Base-by-base conservation (phyloP, 1,284 basidiomycete genomes). In the Erythrobasidium hasegawianum region DNA sequence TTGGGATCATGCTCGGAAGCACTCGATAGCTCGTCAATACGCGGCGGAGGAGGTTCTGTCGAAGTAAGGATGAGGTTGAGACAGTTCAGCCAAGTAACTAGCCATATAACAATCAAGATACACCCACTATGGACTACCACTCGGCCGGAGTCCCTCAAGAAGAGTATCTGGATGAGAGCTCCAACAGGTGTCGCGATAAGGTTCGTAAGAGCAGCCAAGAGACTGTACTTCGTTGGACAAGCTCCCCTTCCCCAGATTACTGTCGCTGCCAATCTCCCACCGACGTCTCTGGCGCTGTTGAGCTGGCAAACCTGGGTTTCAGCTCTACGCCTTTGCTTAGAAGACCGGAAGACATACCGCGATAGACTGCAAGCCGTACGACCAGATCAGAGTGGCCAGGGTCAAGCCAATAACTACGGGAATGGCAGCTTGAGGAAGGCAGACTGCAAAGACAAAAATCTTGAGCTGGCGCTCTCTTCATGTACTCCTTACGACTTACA, bases 251-350 rank as follows among this genome's bases (percentile, higher is more conserved):
- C 65, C 27, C 45, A 70, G 13, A 57, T 56, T 55, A 52, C 26
- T 1, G 52, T 49, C 45, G 62, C 61, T 8, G 66, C 72, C 13
- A 72, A 58, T 9, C 71, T 64, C 8, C 71, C 71, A 13, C 70
- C 70, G 2, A 73, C 18, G 13, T 73, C 72, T 22, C 71, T 67
- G 38, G 71, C 69, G 18, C 62, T 72, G 68, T 67, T 69, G 26
- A 69, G 64, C 59, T 60, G 58, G 11, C 41, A 20, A 39, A 13
- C 2, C 22, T 16, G 11, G 43, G 4, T n/a, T 26, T 16, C 10
- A 47, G 16, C 43, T n/a, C n/a, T n/a, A n/a, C n/a, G n/a, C n/a
- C n/a, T n/a, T n/a, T n/a, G n/a, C n/a, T n/a, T 22, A 43, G 10
- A 22, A 13, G 2, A 26, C 38, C 24, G 43, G 43, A 24, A 47